Base-by-base conservation (phyloP, 1,139 yeast species). In the Torulaspora pretoriensis region DNA sequence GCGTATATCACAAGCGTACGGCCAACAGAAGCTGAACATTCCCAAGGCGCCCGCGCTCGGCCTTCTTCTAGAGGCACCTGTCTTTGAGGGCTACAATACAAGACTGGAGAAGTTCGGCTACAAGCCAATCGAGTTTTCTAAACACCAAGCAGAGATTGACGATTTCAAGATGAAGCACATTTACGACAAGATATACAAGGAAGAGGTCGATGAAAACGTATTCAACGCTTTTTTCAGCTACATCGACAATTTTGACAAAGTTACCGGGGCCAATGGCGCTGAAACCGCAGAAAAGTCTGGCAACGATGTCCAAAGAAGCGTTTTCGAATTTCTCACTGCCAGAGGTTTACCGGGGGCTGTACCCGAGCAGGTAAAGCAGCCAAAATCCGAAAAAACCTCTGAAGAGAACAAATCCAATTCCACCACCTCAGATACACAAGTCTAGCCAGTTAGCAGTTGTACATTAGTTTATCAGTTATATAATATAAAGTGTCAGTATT, bases 21-120 rank as follows among this genome's bases (percentile, higher is more conserved):
- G 81, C 2, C 74, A 80, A 2, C 75, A 76, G 36, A 85, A 82
- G 58, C 77, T 92, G 49, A 89, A 89, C 61, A 86, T 92, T 53
- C 99, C 99, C 43, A 94, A 92, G 68, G 98, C 97, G 0, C 99
- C 99, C 4, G 95, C 97, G 29, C 72, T 92, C 51, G 99, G 99
- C 0, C 72, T 92, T 48, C 69, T 94, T 42, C 74, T 92, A 48
- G 98, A 94, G 61, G 80, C 84, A 47, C 98, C 98, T 0, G 95
- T 90, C 9, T 92, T 87, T 65, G 95, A 85, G 45, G 83, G 87
- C 6, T 88, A 85, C 65, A 92, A 92, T 65, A 72, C 74, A 19
- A 78, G 80, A 58, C 72, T 92, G 53, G 75, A 76, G 47, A 80
- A 81, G 50, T 78, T 83, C 59, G 97, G 96, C n/a, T 86, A 87